phyloP scores from a whole-genome alignment of 306 rosid genomes.

The Lablab purpureus region DNA sequence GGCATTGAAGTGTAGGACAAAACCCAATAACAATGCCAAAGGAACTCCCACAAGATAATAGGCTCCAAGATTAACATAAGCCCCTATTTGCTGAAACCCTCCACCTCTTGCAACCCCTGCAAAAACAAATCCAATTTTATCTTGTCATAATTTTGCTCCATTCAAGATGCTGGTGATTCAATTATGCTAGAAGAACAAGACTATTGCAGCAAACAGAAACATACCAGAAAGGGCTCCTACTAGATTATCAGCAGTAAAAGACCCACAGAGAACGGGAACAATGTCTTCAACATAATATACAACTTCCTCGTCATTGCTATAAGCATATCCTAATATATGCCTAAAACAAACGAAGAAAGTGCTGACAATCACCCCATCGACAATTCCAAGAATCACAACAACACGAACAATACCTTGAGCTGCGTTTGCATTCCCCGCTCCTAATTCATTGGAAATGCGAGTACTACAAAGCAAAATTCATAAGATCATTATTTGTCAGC shows the following conservation, averaged over 20 bases:
- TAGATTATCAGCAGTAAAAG: conserved; percentile 55
- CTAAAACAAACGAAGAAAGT: conserved; percentile 47
- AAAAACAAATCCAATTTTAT: neutral
- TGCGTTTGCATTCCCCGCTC: conserved; percentile 66
- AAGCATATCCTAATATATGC: conserved; percentile 62
- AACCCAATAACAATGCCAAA: conserved; percentile 44
- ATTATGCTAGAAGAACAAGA: neutral
- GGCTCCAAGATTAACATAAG: conserved; percentile 57
- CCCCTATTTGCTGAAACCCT: conserved; percentile 53
- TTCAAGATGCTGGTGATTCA: neutral
- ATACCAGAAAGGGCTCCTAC: conserved; percentile 52
- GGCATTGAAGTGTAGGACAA: conserved; percentile 42
- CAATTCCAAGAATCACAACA: conserved; percentile 49
- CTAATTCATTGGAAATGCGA: conserved; percentile 72
- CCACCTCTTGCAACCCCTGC: conserved; percentile 60
- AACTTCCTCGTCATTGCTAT: conserved; percentile 61
- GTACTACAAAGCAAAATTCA: conserved; percentile 51
- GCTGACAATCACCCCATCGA: conserved; percentile 53
- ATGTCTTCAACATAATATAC: conserved; percentile 54
- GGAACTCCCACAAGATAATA: conserved; percentile 56
- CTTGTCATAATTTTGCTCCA: neutral
- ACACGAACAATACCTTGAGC: conserved; percentile 54
- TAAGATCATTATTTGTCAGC: neutral
- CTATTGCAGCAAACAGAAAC: conserved; percentile 16
- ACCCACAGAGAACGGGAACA: conserved; percentile 60